Conservation (phyloP, 2,329 filamentous ascomycete genomes). For the Talaromyces sp. region DNA sequence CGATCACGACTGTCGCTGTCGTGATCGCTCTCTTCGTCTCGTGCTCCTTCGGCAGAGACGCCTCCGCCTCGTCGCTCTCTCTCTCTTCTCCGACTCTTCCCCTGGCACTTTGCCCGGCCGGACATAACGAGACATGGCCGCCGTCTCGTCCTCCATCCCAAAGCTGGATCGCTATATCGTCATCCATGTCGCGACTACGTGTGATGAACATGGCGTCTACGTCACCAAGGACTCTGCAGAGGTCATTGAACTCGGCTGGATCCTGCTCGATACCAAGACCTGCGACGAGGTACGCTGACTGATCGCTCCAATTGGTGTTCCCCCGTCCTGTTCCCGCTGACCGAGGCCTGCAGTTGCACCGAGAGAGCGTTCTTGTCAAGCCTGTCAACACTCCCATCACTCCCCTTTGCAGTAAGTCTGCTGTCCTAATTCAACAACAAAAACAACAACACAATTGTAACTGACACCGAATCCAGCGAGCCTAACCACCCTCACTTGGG, state of each 20-base stretch:
- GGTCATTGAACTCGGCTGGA: conserved; percentile 99
- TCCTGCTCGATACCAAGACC: conserved; percentile 83
- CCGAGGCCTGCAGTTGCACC: conserved; percentile 65
- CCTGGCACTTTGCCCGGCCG: conserved; percentile 12
- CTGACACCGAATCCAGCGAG: conserved; percentile 59
- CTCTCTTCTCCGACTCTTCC: conserved; percentile 11
- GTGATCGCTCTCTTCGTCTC: conserved; percentile 12
- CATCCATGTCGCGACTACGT: conserved; percentile 97
- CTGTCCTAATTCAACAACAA: conserved; percentile 20
- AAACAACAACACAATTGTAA: not conserved
- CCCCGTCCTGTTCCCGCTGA: conserved; percentile 20
- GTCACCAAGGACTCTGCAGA: conserved; percentile 99
- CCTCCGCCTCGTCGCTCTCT: conserved; percentile 7
- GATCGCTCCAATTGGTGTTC: conserved; percentile 2
- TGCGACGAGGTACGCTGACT: conserved; percentile 74
- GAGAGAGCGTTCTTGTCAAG: conserved; percentile 95
- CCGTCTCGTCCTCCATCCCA: conserved; percentile 51
- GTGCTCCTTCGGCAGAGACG: conserved; percentile 11
- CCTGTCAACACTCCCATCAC: conserved; percentile 98
- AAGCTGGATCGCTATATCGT: conserved; percentile 95
- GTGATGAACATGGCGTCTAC: conserved; percentile 98
- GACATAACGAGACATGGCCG: conserved; percentile 34
- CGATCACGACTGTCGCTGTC: conserved; percentile 14
- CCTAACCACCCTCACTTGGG: conserved; percentile 96
- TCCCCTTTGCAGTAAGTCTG: conserved; percentile 88